These are phyloP conservation scores for Blastocystis sp. DNA, from an alignment of 352 stramenopile genomes.

Conservation along the genomic window DNA sequence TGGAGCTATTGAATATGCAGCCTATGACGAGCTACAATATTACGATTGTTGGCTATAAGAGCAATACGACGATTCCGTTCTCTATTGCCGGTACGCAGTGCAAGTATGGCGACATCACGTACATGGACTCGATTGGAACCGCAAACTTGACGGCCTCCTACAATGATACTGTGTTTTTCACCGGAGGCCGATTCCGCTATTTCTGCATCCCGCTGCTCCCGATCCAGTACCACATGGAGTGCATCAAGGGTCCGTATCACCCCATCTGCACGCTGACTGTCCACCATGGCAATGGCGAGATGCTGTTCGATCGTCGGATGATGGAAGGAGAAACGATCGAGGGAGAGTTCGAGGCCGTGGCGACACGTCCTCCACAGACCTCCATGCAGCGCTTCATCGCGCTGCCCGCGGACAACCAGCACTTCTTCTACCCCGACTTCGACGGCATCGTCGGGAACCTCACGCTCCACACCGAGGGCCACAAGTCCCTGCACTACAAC, in stretches of 20 bases:
- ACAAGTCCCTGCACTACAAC: neutral
- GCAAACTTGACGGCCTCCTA: neutral
- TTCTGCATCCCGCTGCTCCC: neutral
- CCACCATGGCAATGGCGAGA: neutral
- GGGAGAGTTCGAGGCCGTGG: neutral
- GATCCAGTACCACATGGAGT: neutral
- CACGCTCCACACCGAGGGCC: neutral
- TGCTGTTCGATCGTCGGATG: neutral
- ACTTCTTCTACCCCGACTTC: neutral
- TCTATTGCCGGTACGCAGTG: neutral
- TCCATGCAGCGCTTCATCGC: neutral
- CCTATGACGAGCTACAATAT: neutral
- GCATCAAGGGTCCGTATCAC: neutral
- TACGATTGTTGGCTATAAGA: neutral
- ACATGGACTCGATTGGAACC: neutral
- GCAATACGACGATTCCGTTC: neutral
- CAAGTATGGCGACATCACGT: neutral
- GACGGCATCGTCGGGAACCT: neutral
- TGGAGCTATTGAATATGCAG: neutral
- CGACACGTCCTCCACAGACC: neutral
- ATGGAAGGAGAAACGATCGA: neutral
- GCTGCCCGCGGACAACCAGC: neutral
- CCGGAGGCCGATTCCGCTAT: neutral
- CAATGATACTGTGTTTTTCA: neutral
- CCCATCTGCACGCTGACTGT: neutral